Evolutionary conservation across 768 basidiomycete genomes (phyloP).

Genomic region (Panus rudis): DNA sequence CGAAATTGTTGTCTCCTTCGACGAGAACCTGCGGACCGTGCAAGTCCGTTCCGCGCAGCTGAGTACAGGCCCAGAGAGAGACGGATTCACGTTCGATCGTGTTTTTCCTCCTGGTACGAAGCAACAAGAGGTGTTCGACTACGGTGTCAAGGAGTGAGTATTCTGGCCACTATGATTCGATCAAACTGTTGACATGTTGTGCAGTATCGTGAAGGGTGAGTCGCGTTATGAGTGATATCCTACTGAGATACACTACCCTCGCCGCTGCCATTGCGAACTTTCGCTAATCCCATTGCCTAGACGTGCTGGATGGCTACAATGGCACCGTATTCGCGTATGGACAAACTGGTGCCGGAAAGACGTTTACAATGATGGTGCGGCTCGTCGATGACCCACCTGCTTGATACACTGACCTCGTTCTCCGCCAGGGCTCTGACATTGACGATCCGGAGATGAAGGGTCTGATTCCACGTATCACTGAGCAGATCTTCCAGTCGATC

Average conservation of each 20-base stretch:
- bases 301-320: slow-evolving; percentile 98
- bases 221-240: not conserved
- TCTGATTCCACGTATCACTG: slow-evolving; percentile 96
- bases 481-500: slow-evolving; percentile 98
- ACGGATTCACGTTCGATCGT: slow-evolving; percentile 96
- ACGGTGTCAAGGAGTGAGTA: slow-evolving; percentile 92
- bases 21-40: slow-evolving; percentile 79
- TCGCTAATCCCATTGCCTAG: slow-evolving; percentile 32
- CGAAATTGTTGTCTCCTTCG: slow-evolving; percentile 84
- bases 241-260: no score
- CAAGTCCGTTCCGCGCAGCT: slow-evolving; percentile 65
- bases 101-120: slow-evolving; percentile 90
- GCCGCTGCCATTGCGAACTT: no score
- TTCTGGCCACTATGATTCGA: not conserved
- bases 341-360: slow-evolving; percentile 85
- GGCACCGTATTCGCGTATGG: slow-evolving; percentile 91
- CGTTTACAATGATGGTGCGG: slow-evolving; percentile 96
- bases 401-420: slow-evolving; percentile 8
- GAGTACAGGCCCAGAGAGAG: slow-evolving; percentile 83
- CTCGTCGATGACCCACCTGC: slow-evolving; percentile 4
- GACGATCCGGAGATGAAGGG: slow-evolving; percentile 90
- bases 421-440: slow-evolving; percentile 85
- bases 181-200: slow-evolving; percentile 7
- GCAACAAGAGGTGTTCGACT: slow-evolving; percentile 95
- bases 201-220: slow-evolving; percentile 83